Conservation (phyloP, 1,139 yeast species). For the Scheffersomyces quercinus region DNA sequence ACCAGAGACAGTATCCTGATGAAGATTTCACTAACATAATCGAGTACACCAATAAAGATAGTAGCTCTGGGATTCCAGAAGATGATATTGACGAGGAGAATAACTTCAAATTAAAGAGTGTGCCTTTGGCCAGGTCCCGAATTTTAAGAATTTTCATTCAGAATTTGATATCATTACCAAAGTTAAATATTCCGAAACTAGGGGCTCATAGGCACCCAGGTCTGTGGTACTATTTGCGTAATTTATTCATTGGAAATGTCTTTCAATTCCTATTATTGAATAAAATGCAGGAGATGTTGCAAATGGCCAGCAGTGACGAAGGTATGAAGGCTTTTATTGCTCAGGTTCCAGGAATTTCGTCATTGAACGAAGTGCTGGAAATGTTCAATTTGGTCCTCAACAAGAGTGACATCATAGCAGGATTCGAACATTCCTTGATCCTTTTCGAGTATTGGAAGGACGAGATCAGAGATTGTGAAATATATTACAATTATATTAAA, state of each 20-base stretch:
- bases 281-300: conserved; percentile 27
- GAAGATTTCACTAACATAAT: conserved; percentile 37
- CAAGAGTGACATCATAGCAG: conserved; percentile 22
- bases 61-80: conserved; percentile 4
- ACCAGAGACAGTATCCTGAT: conserved; percentile 24
- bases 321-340: conserved; percentile 8
- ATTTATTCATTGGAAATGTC: conserved; percentile 41
- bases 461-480: conserved; percentile 36
- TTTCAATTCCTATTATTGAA: conserved; percentile 39
- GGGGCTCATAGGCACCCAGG: conserved; percentile 46
- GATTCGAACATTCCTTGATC: conserved; percentile 33
- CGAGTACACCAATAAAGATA: conserved; percentile 12
- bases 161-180: conserved; percentile 31
- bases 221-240: conserved; percentile 42
- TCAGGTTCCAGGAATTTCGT: conserved; percentile 5
- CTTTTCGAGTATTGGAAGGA: conserved; percentile 40
- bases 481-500: conserved; percentile 26
- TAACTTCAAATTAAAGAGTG: conserved; percentile 13
- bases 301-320: conserved; percentile 11
- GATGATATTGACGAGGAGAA: conserved; percentile 14
- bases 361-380: conserved; percentile 10
- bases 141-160: conserved; percentile 16
- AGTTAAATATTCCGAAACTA: conserved; percentile 37
- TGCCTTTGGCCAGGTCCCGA: conserved; percentile 13
- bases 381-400: conserved; percentile 26